Conservation (phyloP, 2,329 filamentous ascomycete species). For the Cercospora canescens region DNA sequence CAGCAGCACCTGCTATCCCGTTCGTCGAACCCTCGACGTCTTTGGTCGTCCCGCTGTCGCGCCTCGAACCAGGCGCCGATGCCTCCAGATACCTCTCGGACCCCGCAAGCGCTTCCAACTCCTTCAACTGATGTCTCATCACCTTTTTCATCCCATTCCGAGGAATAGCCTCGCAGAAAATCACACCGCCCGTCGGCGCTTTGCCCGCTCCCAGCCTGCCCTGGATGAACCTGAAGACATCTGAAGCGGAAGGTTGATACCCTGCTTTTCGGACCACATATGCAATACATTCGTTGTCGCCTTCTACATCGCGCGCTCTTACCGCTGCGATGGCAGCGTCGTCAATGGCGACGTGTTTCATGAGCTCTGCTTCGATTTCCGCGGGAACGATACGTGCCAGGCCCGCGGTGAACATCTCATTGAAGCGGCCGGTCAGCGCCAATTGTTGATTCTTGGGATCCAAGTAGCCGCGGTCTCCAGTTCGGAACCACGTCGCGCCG, state of each 20-base stretch:
- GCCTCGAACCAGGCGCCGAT: too few species aligned
- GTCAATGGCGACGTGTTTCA: not conserved
- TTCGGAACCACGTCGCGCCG: not conserved
- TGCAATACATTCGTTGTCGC: not conserved
- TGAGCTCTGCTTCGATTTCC: slow-evolving; percentile 2
- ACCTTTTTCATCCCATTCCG: slow-evolving; percentile 2
- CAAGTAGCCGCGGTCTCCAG: slow-evolving; percentile 1
- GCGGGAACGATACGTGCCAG: not conserved
- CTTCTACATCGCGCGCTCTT: not conserved
- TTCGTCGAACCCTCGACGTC: too few species aligned
- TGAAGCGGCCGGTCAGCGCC: slow-evolving; percentile 7
- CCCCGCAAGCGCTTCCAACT: too few species aligned
- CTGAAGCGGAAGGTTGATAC: not conserved
- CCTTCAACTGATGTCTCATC: too few species aligned
- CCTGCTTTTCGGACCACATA: not conserved
- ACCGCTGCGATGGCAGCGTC: slow-evolving; percentile 5
- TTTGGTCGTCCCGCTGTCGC: too few species aligned
- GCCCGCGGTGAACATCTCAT: slow-evolving; percentile 12
- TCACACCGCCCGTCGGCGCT: not conserved
- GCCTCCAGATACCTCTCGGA: too few species aligned
- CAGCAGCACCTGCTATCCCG: too few species aligned
- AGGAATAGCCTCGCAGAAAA: not conserved
- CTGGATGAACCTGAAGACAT: not conserved
- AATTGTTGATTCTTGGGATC: not conserved
- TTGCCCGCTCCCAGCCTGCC: not conserved